Conservation (phyloP, 73 alveolate genomes). For the Tetrahymena elliotti region DNA sequence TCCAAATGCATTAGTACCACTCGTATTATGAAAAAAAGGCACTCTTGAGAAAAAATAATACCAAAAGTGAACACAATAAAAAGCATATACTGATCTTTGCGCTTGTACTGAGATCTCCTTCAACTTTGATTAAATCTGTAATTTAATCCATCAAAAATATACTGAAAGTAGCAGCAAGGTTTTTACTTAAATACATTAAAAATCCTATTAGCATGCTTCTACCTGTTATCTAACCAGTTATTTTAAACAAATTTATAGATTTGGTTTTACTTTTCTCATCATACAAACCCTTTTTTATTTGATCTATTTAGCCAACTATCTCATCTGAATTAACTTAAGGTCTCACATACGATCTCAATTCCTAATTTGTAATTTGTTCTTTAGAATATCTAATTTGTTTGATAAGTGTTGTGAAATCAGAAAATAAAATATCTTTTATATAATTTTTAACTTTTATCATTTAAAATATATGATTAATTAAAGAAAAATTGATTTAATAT, state of each 20-base stretch:
- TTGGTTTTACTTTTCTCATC: background rate
- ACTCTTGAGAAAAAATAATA: background rate
- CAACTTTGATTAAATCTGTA: background rate
- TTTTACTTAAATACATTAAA: background rate
- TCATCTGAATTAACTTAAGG: background rate
- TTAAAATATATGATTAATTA: no score
- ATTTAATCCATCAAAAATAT: background rate
- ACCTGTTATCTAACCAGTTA: background rate
- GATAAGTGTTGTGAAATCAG: background rate
- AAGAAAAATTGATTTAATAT: no score
- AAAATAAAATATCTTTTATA: background rate
- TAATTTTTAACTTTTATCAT: background rate
- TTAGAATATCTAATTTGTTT: no score
- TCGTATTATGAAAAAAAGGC: background rate
- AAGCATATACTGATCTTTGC: background rate
- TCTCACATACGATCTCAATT: background rate
- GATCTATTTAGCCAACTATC: background rate
- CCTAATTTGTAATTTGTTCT: background rate
- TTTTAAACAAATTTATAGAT: background rate
- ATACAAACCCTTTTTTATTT: background rate
- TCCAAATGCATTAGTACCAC: background rate
- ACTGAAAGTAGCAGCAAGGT: background rate
- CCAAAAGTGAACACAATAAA: background rate
- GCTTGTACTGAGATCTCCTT: background rate
- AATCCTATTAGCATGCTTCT: background rate